A percentile compares a stretch with the other conserved stretches of the same genome.
Conservation (phyloP, 768 basidiomycete genomes). For the Baorangia bicolor region DNA sequence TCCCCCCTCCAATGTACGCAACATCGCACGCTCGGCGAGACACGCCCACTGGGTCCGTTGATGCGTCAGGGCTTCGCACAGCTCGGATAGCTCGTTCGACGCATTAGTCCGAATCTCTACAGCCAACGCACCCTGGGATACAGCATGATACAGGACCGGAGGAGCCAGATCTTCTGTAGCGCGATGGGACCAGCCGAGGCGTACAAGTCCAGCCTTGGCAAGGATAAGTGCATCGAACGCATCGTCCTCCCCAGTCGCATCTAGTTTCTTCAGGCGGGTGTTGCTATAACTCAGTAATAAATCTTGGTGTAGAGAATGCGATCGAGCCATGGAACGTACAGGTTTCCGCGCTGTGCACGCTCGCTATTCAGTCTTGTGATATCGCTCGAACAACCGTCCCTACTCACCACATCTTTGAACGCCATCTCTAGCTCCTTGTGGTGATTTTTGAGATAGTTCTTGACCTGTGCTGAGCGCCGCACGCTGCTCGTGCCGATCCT, state of each 20-base stretch:
- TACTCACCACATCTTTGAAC: constrained; percentile 86
- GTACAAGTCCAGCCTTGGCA: constrained; percentile 88
- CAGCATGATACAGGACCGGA: constrained; percentile 81
- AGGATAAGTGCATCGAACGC: constrained; percentile 88
- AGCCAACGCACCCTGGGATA: constrained; percentile 91
- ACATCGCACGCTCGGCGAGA: constrained; percentile 81
- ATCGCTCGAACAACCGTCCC: neutral
- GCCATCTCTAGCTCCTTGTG: constrained; percentile 41
- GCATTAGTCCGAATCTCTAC: constrained; percentile 81
- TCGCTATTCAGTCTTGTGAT: neutral
- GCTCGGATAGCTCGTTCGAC: constrained; percentile 48
- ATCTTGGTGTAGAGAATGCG: neutral
- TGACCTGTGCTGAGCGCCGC: constrained; percentile 86
- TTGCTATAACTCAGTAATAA: constrained; percentile 49
- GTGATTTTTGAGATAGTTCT: constrained; percentile 64
- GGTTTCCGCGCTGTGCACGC: constrained; percentile 68
- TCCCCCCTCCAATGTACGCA: constrained; percentile 91
- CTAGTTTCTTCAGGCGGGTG: constrained; percentile 89
- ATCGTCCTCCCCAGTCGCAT: constrained; percentile 60
- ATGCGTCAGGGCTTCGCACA: constrained; percentile 72
- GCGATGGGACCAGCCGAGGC: constrained; percentile 71
- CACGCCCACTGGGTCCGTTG: constrained; percentile 75
- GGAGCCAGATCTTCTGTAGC: constrained; percentile 72
- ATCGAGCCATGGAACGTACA: constrained; percentile 50
- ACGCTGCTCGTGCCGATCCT: constrained; percentile 97